phyloP scores from a whole-genome alignment of 768 basidiomycete species.

The Podaxis pistillaris region DNA sequence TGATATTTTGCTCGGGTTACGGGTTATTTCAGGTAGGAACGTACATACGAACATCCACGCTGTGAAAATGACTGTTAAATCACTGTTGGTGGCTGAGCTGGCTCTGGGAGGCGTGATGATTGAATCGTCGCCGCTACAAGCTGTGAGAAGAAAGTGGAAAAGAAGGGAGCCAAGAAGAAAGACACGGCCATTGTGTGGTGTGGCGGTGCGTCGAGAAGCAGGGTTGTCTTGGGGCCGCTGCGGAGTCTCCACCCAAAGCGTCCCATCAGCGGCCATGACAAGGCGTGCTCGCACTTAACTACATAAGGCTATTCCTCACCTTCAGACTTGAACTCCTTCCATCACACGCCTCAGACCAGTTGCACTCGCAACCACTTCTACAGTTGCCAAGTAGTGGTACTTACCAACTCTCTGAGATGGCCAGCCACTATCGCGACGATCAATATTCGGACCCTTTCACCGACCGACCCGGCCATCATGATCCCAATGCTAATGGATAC shows the following conservation, averaged over 20 bases:
- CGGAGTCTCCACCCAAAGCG: constrained; percentile 4
- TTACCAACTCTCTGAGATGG: background rate
- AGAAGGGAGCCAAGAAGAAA: background rate
- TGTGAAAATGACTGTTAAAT: background rate
- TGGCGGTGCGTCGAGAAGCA: background rate
- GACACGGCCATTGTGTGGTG: background rate
- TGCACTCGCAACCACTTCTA: background rate
- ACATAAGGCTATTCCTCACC: constrained; percentile 5
- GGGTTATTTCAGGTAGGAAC: background rate
- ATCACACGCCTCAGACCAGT: too few relatives aligned
- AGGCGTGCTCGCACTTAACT: background rate
- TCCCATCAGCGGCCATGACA: background rate
- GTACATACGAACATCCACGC: background rate
- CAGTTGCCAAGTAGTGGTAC: background rate
- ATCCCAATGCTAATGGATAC: background rate
- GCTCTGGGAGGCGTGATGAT: background rate
- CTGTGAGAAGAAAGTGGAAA: background rate
- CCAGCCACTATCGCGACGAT: background rate
- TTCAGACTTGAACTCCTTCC: too few relatives aligned
- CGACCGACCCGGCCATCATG: constrained; percentile 5
- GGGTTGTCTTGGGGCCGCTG: constrained; percentile 2
- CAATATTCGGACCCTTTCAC: constrained; percentile 12
- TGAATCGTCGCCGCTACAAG: background rate
- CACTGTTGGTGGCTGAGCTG: background rate
- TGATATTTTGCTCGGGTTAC: background rate